phyloP scores from a whole-genome alignment of 768 basidiomycete species.

The Termitomyces sp. region DNA sequence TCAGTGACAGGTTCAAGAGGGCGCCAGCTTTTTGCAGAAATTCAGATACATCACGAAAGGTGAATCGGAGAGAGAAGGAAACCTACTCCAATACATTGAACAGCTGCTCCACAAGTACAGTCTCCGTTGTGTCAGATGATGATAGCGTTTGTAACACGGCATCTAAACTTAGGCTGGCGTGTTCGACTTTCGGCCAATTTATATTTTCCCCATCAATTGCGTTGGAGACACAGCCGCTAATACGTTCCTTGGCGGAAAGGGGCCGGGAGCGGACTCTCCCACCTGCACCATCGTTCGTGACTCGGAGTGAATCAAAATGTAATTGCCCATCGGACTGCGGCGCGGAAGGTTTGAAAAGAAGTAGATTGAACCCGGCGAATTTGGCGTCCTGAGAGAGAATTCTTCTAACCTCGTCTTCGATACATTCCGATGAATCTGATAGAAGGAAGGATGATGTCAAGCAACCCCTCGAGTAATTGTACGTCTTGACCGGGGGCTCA shows the following conservation, averaged over 20 bases:
- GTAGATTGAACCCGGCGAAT: constrained; percentile 80
- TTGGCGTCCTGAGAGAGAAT: constrained; percentile 42
- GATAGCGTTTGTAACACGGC: constrained; percentile 34
- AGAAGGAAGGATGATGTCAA: constrained; percentile 66
- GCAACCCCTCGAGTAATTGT: constrained; percentile 59
- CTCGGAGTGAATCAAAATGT: constrained; percentile 47
- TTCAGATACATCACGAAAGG: constrained; percentile 18
- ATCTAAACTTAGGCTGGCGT: constrained; percentile 46
- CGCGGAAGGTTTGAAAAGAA: constrained; percentile 50
- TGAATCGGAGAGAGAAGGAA: constrained; percentile 12
- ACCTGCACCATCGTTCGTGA: constrained; percentile 72
- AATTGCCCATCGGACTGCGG: constrained; percentile 24
- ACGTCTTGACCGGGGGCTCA: constrained; percentile 42
- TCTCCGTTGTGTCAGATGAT: constrained; percentile 37
- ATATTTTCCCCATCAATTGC: constrained; percentile 60
- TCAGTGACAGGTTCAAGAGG: constrained; percentile 38
- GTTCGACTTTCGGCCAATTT: constrained; percentile 71
- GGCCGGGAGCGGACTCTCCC: constrained; percentile 49
- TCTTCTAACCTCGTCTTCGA: constrained; percentile 45
- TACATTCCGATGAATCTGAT: constrained; percentile 38
- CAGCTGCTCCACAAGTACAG: constrained; percentile 49
- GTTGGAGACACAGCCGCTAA: constrained; percentile 65
- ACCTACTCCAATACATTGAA: constrained; percentile 71
- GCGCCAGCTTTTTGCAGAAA: constrained; percentile 38
- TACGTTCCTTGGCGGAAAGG: constrained; percentile 44